Conservation (phyloP, 2,329 filamentous ascomycete genomes). For the Zymoseptoria passerinii region DNA sequence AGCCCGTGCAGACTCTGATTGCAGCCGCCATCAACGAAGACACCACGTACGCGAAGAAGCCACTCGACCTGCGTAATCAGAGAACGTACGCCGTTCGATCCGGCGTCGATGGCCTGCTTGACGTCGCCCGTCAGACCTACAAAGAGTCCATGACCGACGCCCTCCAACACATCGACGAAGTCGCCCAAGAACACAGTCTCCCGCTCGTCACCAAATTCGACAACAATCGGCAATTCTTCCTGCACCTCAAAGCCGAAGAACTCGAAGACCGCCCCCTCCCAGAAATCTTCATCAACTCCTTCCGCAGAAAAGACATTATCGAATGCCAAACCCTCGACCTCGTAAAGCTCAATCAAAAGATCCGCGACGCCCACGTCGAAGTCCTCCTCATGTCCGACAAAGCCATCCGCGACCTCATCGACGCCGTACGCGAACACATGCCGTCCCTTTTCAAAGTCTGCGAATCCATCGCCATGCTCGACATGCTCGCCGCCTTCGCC, state of each 20-base stretch:
- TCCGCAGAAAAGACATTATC: conserved; percentile 62
- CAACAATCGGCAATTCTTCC: conserved; percentile 67
- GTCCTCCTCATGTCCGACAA: conserved; percentile 72
- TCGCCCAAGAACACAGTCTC: conserved; percentile 54
- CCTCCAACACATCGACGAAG: conserved; percentile 57
- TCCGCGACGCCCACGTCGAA: conserved; percentile 74
- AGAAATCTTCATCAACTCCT: conserved; percentile 66
- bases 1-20: conserved; percentile 57
- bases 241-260: conserved; percentile 56
- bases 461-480: conserved; percentile 76
- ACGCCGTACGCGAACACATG: conserved; percentile 62
- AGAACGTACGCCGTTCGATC: conserved; percentile 84
- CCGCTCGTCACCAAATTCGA: conserved; percentile 66
- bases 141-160: conserved; percentile 80
- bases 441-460: conserved; percentile 73
- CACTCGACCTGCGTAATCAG: conserved; percentile 82
- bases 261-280: conserved; percentile 55
- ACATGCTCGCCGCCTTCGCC: conserved; percentile 59
- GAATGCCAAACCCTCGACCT: conserved; percentile 84
- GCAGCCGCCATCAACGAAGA: conserved; percentile 68
- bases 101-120: conserved; percentile 74
- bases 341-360: conserved; percentile 66
- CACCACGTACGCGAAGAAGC: conserved; percentile 65
- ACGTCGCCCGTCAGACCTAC: conserved; percentile 81
- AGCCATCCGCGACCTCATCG: conserved; percentile 62